Evolutionary conservation across 805 yeast species (phyloP), one percentile per base, ranked within the genome.

Genomic region (Dipodascopsis uninucleata): DNA sequence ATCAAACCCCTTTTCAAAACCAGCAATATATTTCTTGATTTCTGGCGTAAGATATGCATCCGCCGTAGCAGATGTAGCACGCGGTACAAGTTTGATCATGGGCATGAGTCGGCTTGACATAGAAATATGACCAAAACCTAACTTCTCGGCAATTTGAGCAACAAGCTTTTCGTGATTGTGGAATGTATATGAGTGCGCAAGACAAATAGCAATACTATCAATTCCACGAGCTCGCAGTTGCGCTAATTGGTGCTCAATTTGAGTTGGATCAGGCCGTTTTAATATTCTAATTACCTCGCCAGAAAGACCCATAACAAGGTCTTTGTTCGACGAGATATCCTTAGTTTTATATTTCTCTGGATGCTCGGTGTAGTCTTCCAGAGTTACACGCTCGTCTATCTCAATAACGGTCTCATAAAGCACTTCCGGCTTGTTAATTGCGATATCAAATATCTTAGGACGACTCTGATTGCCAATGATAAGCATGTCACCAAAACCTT

Each of bases 381-480:
- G 68, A 1, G 96, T 86, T 21, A 90, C 89, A 53, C 97, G 72
- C 65, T 90, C 97, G 59, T 88, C 95, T 32, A 90, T 71, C 63
- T 90, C 97, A 32, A 82, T 72, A 1, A 90, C 96, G 2, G 72
- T 62, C 40, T 81, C 80, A 58, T 87, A 88, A 25, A 90, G 70
- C 17, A 79, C 81, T 4, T 75, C 80, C 9, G 88, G 81, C 58
- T 81, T 85, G 39, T 72, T 69, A 35, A 89, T 85, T 4, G 84
- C 75, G 53, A 90, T 69, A 57, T 88, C 95, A 59, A 90, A 90
- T 41, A 90, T 87, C 56, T 81, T 73, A 1, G 97, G 97, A 58
- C 97, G 73, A 2, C 95, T 78, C 63, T 90, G 97, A 60, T 86
- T 88, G 2, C 97, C 97, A 55, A 90, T 89, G 2, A 71, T 65